These are phyloP conservation scores for Apiospora koreana DNA, from an alignment of 2,329 filamentous ascomycete genomes.

Conservation along the genomic window DNA sequence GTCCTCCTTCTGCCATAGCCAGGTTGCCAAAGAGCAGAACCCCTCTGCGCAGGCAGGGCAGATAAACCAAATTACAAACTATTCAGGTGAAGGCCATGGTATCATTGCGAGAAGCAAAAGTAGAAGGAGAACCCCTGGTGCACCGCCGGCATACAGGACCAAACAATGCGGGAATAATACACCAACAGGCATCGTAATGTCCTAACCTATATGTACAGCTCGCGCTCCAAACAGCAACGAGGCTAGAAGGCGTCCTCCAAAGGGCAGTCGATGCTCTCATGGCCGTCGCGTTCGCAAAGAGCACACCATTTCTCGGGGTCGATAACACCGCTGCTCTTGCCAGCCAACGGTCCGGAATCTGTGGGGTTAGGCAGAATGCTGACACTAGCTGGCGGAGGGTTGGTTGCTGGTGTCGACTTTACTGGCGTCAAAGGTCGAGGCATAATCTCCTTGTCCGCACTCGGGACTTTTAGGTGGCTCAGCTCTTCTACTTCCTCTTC, in stretches of 20 bases:
- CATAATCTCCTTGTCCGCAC: constrained; percentile 44
- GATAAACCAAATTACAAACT: constrained; percentile 9
- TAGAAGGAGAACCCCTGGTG: not conserved
- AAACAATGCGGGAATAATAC: not conserved
- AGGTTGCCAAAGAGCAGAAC: not conserved
- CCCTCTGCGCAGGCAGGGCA: not conserved
- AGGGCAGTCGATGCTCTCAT: constrained; percentile 93
- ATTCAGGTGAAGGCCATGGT: constrained; percentile 11
- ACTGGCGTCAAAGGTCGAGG: constrained; percentile 58
- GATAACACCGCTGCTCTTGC: constrained; percentile 75
- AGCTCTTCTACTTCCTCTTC: too few relatives aligned
- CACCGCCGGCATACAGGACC: not conserved
- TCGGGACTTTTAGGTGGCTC: constrained; percentile 40
- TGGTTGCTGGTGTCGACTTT: constrained; percentile 45
- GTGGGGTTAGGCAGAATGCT: constrained; percentile 61
- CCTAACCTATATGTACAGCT: not conserved
- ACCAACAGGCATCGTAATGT: not conserved
- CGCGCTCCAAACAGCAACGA: not conserved
- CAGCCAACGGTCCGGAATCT: constrained; percentile 70
- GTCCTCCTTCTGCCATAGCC: not conserved
- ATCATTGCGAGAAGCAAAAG: constrained; percentile 13
- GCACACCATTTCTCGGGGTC: constrained; percentile 95
- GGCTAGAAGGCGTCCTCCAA: constrained; percentile 77
- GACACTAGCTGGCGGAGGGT: constrained; percentile 40
- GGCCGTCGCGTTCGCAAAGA: constrained; percentile 91